These are phyloP conservation scores for Schwanniomyces etchellsii DNA, from an alignment of 1,139 yeast genomes.

Conservation along the genomic window DNA sequence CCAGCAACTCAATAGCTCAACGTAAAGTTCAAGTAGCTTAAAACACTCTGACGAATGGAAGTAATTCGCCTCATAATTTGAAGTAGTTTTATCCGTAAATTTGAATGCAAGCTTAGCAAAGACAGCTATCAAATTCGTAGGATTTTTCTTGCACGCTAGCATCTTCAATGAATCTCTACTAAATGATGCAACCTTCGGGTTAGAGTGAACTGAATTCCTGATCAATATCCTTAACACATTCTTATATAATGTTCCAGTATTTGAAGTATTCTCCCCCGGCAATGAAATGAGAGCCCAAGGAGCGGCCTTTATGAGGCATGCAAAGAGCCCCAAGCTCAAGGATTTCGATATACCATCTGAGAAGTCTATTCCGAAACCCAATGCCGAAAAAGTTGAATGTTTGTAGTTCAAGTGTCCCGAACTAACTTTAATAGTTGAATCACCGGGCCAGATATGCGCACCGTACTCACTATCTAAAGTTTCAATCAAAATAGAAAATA, in stretches of 20 bases:
- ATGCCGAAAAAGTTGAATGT: conserved; percentile 32
- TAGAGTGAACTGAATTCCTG: conserved; percentile 68
- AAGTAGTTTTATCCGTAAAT: conserved; percentile 60
- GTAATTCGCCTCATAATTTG: conserved; percentile 46
- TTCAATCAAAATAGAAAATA: conserved; percentile 52
- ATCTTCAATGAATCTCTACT: conserved; percentile 59
- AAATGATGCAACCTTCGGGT: conserved; percentile 55
- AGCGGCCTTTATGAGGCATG: conserved; percentile 60
- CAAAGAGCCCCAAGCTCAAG: conserved; percentile 56
- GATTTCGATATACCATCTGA: conserved; percentile 25
- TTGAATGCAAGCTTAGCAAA: conserved; percentile 80
- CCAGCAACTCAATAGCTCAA: conserved; percentile 80
- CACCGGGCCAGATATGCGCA: conserved; percentile 19
- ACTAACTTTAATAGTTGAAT: conserved; percentile 4
- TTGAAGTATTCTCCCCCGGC: conserved; percentile 18
- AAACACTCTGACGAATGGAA: conserved; percentile 56
- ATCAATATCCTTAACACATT: conserved; percentile 69
- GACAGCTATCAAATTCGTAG: conserved; percentile 63
- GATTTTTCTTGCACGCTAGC: conserved; percentile 65
- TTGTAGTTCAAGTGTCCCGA: conserved; percentile 12
- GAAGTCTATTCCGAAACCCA: conserved; percentile 51
- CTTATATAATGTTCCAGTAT: conserved; percentile 48
- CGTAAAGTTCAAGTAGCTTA: conserved; percentile 60
- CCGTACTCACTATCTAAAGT: conserved; percentile 64
- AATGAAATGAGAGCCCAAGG: conserved; percentile 60